A percentile compares a stretch with the other conserved stretches of the same genome.
Evolutionary conservation across 2,329 filamentous ascomycete genomes (phyloP).

Genomic region (Stromatinia cepivora): DNA sequence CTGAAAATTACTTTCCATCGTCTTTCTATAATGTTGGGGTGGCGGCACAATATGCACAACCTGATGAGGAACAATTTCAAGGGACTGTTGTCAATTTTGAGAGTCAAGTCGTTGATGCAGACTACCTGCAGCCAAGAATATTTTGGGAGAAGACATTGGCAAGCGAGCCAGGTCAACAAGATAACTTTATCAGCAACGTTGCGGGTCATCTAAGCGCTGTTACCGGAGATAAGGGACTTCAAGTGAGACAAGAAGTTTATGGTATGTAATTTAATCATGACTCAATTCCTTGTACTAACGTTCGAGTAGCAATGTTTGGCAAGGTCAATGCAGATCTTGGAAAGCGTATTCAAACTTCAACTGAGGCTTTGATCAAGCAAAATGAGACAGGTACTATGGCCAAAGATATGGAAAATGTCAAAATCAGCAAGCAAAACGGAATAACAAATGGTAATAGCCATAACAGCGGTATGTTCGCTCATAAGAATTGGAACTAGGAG

Average conservation of each 20-base stretch:
- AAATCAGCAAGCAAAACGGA: not conserved
- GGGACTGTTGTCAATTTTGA: conserved; percentile 7
- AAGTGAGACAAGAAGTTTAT: conserved; percentile 44
- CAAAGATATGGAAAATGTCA: not conserved
- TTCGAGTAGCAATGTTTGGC: not conserved
- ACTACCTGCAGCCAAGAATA: conserved; percentile 43
- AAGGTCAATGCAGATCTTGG: conserved; percentile 13
- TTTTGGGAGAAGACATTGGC: conserved; percentile 39
- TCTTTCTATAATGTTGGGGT: conserved; percentile 3
- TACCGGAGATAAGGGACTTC: conserved; percentile 42
- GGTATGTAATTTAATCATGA: conserved; percentile 47
- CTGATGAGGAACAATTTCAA: not conserved
- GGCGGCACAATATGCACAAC: not conserved
- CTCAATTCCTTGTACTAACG: not conserved
- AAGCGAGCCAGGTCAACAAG: conserved; percentile 20
- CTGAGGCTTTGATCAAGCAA: conserved; percentile 7
- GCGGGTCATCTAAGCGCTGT: conserved; percentile 52
- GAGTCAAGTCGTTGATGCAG: conserved; percentile 40
- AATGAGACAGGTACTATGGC: not conserved
- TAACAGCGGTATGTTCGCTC: conserved; percentile 18
- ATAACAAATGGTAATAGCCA: not conserved
- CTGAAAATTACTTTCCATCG: conserved; percentile 44
- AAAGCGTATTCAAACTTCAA: conserved; percentile 4
- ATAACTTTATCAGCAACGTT: conserved; percentile 36
- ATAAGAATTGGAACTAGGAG: conserved; percentile 5